Evolutionary conservation across 345 rosid genomes (phyloP).

Genomic region (Fremontodendron californicum): DNA sequence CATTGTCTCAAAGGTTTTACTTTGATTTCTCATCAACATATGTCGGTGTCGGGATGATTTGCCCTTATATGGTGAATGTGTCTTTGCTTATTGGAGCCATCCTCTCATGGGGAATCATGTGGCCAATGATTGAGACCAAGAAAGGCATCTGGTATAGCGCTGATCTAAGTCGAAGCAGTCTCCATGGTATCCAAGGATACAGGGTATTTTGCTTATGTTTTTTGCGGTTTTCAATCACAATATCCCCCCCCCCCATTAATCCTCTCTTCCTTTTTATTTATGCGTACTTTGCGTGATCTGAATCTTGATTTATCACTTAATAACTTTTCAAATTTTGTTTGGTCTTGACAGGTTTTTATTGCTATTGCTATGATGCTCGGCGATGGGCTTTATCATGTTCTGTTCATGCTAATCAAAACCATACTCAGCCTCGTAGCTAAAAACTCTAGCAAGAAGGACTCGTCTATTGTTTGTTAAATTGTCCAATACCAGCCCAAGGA

Average conservation of each 20-base stretch:
- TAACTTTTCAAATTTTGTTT: not conserved
- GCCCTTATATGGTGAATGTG: constrained; percentile 78
- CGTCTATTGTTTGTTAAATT: too few species aligned
- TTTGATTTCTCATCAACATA: constrained; percentile 90
- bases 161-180: constrained; percentile 38
- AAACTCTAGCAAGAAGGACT: constrained; percentile 8
- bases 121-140: constrained; percentile 66
- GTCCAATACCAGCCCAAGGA: too few species aligned
- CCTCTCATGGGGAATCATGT: constrained; percentile 82
- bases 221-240: not conserved
- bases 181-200: constrained; percentile 81
- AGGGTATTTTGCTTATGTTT: constrained; percentile 31
- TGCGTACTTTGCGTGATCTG: not conserved
- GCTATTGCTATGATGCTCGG: constrained; percentile 93
- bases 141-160: constrained; percentile 77
- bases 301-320: not conserved
- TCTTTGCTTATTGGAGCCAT: constrained; percentile 77
- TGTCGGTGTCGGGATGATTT: constrained; percentile 91
- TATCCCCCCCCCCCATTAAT: not conserved
- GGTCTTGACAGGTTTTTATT: constrained; percentile 47
- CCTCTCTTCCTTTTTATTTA: not conserved
- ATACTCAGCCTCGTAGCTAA: constrained; percentile 28
- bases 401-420: constrained; percentile 52
- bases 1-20: constrained; percentile 49
- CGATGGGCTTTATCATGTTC: constrained; percentile 70